Conservation (phyloP, 495 filamentous ascomycete genomes). For the Penicillium pancosmium region DNA sequence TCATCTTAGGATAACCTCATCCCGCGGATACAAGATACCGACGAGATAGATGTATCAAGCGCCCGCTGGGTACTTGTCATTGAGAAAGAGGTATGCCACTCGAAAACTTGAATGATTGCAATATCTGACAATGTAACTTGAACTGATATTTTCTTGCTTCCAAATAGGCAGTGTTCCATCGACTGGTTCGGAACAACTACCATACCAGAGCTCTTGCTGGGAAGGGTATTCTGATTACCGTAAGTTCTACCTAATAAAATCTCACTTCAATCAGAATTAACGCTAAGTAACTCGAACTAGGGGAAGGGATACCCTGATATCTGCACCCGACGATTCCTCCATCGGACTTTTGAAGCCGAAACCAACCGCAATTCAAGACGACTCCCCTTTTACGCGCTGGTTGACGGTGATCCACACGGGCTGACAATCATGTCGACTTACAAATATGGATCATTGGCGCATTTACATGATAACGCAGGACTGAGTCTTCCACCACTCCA, state of each 20-base stretch:
- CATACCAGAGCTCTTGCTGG: constrained; percentile 53
- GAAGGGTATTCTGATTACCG: constrained; percentile 70
- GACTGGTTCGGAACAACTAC: constrained; percentile 57
- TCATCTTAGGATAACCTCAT: constrained; percentile 64
- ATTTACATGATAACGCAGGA: constrained; percentile 69
- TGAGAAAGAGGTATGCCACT: constrained; percentile 78
- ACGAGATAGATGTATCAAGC: constrained; percentile 53
- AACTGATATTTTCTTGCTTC: constrained; percentile 12
- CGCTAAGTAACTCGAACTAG: constrained; percentile 26
- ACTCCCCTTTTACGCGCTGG: constrained; percentile 62
- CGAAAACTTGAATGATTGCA: no score
- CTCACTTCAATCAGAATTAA: background rate
- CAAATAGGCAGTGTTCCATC: constrained; percentile 76
- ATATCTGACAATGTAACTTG: no score
- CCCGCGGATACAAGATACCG: constrained; percentile 57
- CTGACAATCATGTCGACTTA: constrained; percentile 86
- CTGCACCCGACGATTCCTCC: constrained; percentile 69
- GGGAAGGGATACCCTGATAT: constrained; percentile 94
- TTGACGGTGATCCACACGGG: constrained; percentile 88
- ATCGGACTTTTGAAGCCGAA: constrained; percentile 32
- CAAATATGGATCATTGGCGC: constrained; percentile 74
- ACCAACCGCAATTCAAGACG: constrained; percentile 26
- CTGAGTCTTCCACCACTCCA: constrained; percentile 59
- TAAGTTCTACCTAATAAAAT: constrained; percentile 28
- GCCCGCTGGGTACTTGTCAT: constrained; percentile 78